Evolutionary conservation across 495 filamentous ascomycete genomes (phyloP), one percentile per base, ranked within the genome.

Genomic region (Bacidia rubella): DNA sequence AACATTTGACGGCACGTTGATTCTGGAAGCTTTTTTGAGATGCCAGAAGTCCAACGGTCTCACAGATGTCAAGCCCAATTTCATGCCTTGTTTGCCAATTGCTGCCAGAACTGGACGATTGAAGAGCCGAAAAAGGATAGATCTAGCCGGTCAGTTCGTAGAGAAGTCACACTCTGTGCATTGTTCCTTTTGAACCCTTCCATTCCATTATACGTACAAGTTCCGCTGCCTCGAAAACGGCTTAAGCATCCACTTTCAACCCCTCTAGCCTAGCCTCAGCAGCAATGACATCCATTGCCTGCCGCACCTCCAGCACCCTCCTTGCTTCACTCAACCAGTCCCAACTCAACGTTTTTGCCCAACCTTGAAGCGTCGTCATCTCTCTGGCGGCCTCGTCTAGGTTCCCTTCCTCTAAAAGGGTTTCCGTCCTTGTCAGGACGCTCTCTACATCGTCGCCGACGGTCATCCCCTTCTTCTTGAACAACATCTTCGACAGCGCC

Each of bases 371-470:
- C 19, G 77, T 77, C 64, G 95, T 97, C 86, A 97, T 90, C 74
- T 98, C 92, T 56, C 93, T 75, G 7, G 90, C 88, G 38, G 92
- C 92, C 46, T 74, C 82, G 62, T 98, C 93, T 27, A 98, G 68
- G 59, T 93, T 78, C 25, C 92, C 93, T 68, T 96, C 85, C 69
- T 97, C 88, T 11, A 98, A 73, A 57, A 84, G 75, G 2, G 77
- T 89, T 68, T 96, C 88, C 2, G 92, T 87, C 52, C 92, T 74
- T 2, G 85, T 82, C 11, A 98, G 77, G 55, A 95, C 80, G 63
- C 87, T 94, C 74, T 97, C 92, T 20, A 97, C 90, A 63, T 98
- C 92, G 59, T 92, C 80, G 22, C 93, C 90, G 24, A 77, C 75
- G 0, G 90, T 81, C 40, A 92, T 71, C n/a, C 82, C 85, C 62